These are phyloP conservation scores for Calcarisporium arbuscula DNA, from an alignment of 2,329 filamentous ascomycete species.

Conservation along the genomic window DNA sequence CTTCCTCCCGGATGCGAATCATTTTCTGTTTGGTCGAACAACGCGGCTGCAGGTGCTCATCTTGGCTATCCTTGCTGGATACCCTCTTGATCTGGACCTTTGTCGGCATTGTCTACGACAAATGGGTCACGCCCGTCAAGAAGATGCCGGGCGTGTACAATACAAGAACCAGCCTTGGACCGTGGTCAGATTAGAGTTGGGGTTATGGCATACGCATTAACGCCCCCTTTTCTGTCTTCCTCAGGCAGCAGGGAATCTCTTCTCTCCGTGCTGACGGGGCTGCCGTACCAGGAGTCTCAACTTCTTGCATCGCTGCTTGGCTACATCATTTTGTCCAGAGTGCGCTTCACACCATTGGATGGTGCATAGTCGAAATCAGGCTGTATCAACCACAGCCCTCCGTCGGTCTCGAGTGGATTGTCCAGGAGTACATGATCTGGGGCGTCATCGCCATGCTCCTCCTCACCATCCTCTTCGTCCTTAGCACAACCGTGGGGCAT, in stretches of 20 bases:
- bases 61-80: constrained; percentile 49
- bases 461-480: constrained; percentile 52
- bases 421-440: constrained; percentile 65
- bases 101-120: constrained; percentile 60
- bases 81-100: constrained; percentile 65
- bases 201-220: constrained; percentile 66
- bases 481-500: constrained; percentile 54
- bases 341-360: constrained; percentile 62
- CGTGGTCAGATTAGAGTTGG: constrained; percentile 65
- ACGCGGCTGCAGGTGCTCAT: constrained; percentile 63
- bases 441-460: constrained; percentile 63
- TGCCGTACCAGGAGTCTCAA: constrained; percentile 74
- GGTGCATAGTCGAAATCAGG: constrained; percentile 59
- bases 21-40: constrained; percentile 57
- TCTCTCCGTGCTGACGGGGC: constrained; percentile 61
- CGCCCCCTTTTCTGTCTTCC: constrained; percentile 61
- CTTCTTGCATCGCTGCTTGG: constrained; percentile 71
- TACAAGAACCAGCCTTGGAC: constrained; percentile 58
- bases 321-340: constrained; percentile 66
- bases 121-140: constrained; percentile 64
- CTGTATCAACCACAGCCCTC: constrained; percentile 68
- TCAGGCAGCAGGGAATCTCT: constrained; percentile 65
- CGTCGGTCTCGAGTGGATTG: constrained; percentile 50
- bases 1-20: constrained; percentile 55
- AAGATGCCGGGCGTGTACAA: constrained; percentile 49